Evolutionary conservation across 179 eudicot genomes (phyloP), one percentile per base, ranked within the genome.

Genomic region (Drosera spatulata): DNA sequence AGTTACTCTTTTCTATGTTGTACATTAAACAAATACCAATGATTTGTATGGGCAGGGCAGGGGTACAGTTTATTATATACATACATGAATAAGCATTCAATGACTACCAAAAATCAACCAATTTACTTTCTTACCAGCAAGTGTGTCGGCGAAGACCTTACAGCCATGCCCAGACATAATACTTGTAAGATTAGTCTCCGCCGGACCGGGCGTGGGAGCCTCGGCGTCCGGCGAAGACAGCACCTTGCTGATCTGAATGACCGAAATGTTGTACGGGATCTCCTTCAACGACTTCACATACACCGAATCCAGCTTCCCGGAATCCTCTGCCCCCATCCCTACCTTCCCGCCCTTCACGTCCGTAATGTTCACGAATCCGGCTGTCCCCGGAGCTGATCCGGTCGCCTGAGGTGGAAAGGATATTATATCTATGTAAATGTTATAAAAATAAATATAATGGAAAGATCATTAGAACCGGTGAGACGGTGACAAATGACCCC

Each of bases 361-460:
- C 37, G 98, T 91, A 33, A 93, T 88, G 66, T 86, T 88, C 61
- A 93, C 90, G 71, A 88, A 88, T 0, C 99, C 96, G 11, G 96
- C 66, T 10, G 87, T 71, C 0, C 99, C 96, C 0, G 83, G 44
- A 5, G 99, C 96, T 14, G 69, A 47, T 5, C 82, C 91, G 67
- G 85, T 71, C 66, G 86, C 82, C 42, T 10, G 33, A 22, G 33
- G 33, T 22, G 33, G 33, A 22, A 22, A 22, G 33, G 33, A 22
- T 22, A 22, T 22, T 22, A 22, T 22, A 22, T 22, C 33, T 22
- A 22, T 22, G 33, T 22, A 22, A 22, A 22, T 22, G 33, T 22
- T 22, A 22, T 22, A 22, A 22, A 22, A 22, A 22, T 22, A 22
- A 22, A 22, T 22, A 0, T 22, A 22, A 22, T 0, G 33, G 33